A percentile compares a stretch with the other conserved stretches of the same genome.
Evolutionary conservation across 2,329 filamentous ascomycete species (phyloP).

Genomic region (Cladosporium austrohemisphaericum): DNA sequence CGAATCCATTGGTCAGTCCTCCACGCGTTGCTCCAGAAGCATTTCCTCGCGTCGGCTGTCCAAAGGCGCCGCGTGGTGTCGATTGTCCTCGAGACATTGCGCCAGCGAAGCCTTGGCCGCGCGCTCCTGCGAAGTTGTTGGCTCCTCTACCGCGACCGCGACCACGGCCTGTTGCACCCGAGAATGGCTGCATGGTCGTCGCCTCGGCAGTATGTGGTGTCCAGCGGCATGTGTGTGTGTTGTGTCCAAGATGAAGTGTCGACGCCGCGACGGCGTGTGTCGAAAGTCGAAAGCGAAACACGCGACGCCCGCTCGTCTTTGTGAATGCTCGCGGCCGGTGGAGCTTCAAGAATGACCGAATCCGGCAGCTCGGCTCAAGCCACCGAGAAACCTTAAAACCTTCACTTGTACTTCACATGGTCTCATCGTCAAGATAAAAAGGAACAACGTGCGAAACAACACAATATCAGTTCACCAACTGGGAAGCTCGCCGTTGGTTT

Average conservation of each 20-base stretch:
- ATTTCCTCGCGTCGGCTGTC: slow-evolving; percentile 3
- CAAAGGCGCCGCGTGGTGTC: neutral
- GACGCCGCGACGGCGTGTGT: neutral
- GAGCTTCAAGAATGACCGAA: too few species aligned
- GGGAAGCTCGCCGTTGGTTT: too few species aligned
- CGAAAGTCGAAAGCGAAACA: neutral
- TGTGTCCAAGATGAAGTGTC: neutral
- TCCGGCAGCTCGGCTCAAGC: too few species aligned
- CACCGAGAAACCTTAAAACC: too few species aligned
- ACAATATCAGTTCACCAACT: too few species aligned
- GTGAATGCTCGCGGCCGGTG: neutral
- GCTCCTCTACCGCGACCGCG: slow-evolving; percentile 14
- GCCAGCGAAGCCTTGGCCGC: neutral
- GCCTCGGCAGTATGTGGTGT: slow-evolving; percentile 4
- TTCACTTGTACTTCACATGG: too few species aligned
- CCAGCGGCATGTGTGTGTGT: slow-evolving; percentile 11
- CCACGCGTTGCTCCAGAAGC: neutral
- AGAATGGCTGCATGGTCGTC: slow-evolving; percentile 13
- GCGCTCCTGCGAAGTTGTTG: slow-evolving; percentile 8
- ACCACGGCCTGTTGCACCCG: slow-evolving; percentile 11
- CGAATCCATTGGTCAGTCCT: neutral
- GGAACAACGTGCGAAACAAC: too few species aligned
- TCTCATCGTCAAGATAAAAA: too few species aligned
- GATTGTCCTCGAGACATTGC: slow-evolving; percentile 7
- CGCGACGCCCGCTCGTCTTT: slow-evolving; percentile 1